Evolutionary conservation across 345 rosid genomes (phyloP), one percentile per base, ranked within the genome.

Genomic region (Citrus hindsii): DNA sequence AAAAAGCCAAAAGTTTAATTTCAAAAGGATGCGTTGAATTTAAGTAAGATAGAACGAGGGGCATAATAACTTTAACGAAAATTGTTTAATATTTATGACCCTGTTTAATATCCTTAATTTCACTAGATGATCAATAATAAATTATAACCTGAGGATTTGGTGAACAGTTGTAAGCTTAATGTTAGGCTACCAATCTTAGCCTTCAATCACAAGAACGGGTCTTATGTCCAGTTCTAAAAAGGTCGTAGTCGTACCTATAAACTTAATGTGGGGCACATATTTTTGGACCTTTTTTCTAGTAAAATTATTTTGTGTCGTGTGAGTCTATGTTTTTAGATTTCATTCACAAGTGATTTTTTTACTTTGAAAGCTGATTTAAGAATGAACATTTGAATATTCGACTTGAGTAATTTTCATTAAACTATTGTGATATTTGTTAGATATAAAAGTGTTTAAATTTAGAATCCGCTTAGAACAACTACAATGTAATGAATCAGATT

Each of bases 401-500:
- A 19, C 7, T 53, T 53, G 0, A 18, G 58, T 1, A 53, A 53
- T 53, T 16, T 53, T 13, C 2, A 53, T 51, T 51, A 51, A 51
- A 12, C 4, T 42, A 42, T 12, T 42, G 16, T 42, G 4, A 42
- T 42, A 42, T 42, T 42, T 2, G 14, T 4, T 42, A 9, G 48
- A 0, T 2, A 42, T 42, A 3, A 10, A 42, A 42, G 0, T 42
- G 0, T 4, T 10, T 3, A 10, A 42, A 42, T 42, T 42, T 42
- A 42, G 10, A 7, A 0, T 7, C 42, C 10, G 10, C 2, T 38
- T 38, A 38, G 42, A 0, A 38, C 42, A 38, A 0, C 2, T 38
- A 0, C 42, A 7, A 1, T 38, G 3, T 42, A 9, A 0, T 9
- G 13, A 40, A 40, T 40, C 2, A 9, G 3, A 9, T 40, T 2